Evolutionary conservation across 208 protist species (phyloP), one percentile per base, ranked within the genome.

Genomic region (Spongospora subterranea): DNA sequence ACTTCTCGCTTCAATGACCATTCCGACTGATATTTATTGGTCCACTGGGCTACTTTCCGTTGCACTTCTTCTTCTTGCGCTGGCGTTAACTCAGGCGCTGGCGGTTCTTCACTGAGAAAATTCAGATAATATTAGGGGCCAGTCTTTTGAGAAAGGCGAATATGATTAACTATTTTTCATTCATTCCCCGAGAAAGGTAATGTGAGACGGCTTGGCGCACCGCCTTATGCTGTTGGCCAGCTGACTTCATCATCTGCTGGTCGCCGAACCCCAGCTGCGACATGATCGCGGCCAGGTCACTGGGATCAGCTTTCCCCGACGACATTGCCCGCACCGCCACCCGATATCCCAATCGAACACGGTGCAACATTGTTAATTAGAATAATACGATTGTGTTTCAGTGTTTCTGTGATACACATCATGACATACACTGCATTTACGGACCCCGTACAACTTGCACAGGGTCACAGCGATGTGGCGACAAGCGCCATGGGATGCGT

Each of bases 11-110:
- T 35, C n/a, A 82, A 20, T 17, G 6, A 6, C 35, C 71, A 43
- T 43, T 82, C 71, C 13, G 6, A 6, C 71, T 43, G n/a, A 43
- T 82, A 82, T 43, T 82, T 82, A 82, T 6, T n/a, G 6, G 71
- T 82, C 71, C 71, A 82, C n/a, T 82, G 71, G 17, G 6, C n/a
- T 20, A 82, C n/a, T n/a, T 82, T 82, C 13, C n/a, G 6, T 6
- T 35, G 6, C 17, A 43, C 17, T 82, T 82, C 71, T 13, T 82
- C 71, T 35, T 35, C 17, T 43, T 82, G 71, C 6, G 71, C 71
- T 20, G 6, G 71, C 71, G 71, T 45, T n/a, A 82, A 43, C 35
- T 6, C n/a, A n/a, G n/a, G n/a, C n/a, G 71, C 71, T 45, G n/a
- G 17, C 6, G 13, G 13, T 82, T 13, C 17, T 13, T 82, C 17